Evolutionary conservation across 371 early-diverging fungal species (phyloP).

Genomic region (Rhizopus sp.): DNA sequence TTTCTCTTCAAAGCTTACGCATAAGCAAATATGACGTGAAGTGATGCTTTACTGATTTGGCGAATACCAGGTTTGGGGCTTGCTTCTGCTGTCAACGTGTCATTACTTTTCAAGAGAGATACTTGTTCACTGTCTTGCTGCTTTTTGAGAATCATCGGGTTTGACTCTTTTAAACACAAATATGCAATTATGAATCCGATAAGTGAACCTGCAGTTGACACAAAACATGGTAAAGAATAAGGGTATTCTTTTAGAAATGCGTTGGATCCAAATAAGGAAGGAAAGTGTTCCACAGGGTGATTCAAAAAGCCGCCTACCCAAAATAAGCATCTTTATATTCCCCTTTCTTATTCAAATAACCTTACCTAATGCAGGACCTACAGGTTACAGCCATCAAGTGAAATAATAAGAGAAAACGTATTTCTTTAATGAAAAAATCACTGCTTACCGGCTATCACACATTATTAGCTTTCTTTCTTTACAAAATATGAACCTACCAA

Average conservation of each 20-base stretch:
- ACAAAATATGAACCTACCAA: constrained; percentile 33
- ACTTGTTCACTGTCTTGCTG: constrained; percentile 10
- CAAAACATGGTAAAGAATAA: constrained; percentile 86
- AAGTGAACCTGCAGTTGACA: constrained; percentile 65
- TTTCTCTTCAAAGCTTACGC: constrained; percentile 28
- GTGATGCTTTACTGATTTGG: constrained; percentile 26
- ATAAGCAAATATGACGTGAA: constrained; percentile 42
- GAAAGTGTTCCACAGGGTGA: constrained; percentile 74
- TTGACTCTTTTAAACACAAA: constrained; percentile 79
- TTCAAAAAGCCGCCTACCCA: constrained; percentile 77
- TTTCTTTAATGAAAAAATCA: no score
- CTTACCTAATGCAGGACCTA: constrained; percentile 30
- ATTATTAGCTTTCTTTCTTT: background rate
- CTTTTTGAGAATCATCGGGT: constrained; percentile 29
- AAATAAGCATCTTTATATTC: constrained; percentile 36
- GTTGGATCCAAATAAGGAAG: constrained; percentile 66
- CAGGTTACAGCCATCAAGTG: background rate
- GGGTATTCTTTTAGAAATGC: constrained; percentile 71
- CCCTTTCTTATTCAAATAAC: background rate
- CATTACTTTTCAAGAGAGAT: constrained; percentile 6
- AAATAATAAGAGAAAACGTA: no score
- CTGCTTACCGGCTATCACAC: constrained; percentile 26
- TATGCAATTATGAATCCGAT: constrained; percentile 69
- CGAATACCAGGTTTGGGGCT: constrained; percentile 10
- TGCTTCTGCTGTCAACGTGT: background rate